A percentile compares a stretch with the other conserved stretches of the same genome.
Evolutionary conservation across 352 stramenopile genomes (phyloP).

Genomic region (Peronospora belbahrii): DNA sequence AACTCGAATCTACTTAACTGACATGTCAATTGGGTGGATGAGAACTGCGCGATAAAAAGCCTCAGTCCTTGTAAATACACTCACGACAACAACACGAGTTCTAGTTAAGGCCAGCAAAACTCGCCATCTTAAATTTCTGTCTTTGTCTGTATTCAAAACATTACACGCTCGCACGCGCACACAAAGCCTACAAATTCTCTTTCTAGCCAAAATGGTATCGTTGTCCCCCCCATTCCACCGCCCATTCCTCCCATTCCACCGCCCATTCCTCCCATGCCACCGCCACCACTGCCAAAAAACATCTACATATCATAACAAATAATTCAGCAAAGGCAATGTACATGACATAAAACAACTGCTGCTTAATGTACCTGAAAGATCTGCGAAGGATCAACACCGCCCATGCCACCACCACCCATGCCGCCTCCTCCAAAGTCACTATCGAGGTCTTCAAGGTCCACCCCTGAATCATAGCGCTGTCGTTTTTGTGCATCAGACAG

Average conservation of each 20-base stretch:
- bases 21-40: conserved; percentile 28
- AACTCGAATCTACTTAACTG: too few species aligned
- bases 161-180: conserved; percentile 17
- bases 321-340: neutral
- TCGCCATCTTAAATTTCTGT: conserved; percentile 18
- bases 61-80: neutral
- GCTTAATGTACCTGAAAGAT: conserved; percentile 66
- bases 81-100: too few species aligned
- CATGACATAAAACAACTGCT: neutral
- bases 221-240: conserved; percentile 41
- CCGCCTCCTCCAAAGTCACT: conserved; percentile 69
- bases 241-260: conserved; percentile 31
- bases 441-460: conserved; percentile 92
- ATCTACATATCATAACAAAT: conserved; percentile 37
- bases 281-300: conserved; percentile 66
- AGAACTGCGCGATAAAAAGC: conserved; percentile 14
- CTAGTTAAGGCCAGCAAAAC: conserved; percentile 20
- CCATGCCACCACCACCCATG: conserved; percentile 77
- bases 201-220: conserved; percentile 80
- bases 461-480: conserved; percentile 91
- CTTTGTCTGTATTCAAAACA: conserved; percentile 22
- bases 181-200: conserved; percentile 12
- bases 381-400: conserved; percentile 72
- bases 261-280: conserved; percentile 42
- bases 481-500: conserved; percentile 91